These are phyloP conservation scores for Extremus antarcticus DNA, from an alignment of 495 filamentous ascomycete genomes.

Conservation along the genomic window DNA sequence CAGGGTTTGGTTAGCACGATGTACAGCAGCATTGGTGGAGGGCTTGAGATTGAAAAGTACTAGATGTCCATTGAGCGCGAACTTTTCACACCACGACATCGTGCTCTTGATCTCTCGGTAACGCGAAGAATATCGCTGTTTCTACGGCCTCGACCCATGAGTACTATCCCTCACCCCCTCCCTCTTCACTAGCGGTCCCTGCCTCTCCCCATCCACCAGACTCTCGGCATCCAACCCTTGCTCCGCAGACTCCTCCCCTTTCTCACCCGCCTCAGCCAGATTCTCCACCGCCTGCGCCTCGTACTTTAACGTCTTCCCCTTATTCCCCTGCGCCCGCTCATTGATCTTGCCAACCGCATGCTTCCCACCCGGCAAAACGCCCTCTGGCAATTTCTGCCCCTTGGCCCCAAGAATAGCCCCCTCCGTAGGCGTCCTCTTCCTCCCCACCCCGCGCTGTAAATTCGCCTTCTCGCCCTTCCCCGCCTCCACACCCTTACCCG, in stretches of 20 bases:
- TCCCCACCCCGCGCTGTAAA: slow-evolving; percentile 1
- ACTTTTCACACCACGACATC: neutral
- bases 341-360: slow-evolving; percentile 17
- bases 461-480: slow-evolving; percentile 12
- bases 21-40: too few species aligned
- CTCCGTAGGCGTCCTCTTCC: slow-evolving; percentile 6
- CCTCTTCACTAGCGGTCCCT: neutral
- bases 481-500: slow-evolving; percentile 11
- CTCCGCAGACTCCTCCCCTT: slow-evolving; percentile 2
- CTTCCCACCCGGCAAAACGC: slow-evolving; percentile 22
- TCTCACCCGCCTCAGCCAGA: neutral
- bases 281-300: slow-evolving; percentile 17
- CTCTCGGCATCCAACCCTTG: neutral
- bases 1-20: too few species aligned
- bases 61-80: too few species aligned
- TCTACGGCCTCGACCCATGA: neutral
- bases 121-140: too few species aligned
- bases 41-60: too few species aligned
- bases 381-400: slow-evolving; percentile 21
- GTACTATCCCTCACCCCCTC: neutral
- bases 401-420: slow-evolving; percentile 15
- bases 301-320: slow-evolving; percentile 16
- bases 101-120: neutral
- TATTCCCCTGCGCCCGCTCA: slow-evolving; percentile 20
- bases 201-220: neutral